Evolutionary conservation across 2,329 filamentous ascomycete genomes (phyloP).

Genomic region (Verruconis gallopava): DNA sequence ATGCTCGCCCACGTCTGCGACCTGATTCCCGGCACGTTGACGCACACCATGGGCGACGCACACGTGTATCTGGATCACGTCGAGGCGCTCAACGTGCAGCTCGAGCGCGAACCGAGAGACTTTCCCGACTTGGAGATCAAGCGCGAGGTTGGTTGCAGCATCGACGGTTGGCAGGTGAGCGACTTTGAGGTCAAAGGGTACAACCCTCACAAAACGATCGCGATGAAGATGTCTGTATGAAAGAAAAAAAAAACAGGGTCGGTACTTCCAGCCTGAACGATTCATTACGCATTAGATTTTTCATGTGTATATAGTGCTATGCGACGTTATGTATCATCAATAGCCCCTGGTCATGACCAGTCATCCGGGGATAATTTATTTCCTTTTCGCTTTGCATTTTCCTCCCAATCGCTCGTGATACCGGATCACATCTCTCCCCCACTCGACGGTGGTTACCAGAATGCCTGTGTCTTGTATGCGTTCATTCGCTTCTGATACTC

Average conservation of each 20-base stretch:
- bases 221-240: slow-evolving; percentile 97
- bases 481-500: neutral
- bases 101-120: slow-evolving; percentile 63
- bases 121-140: slow-evolving; percentile 71
- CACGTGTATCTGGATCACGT: slow-evolving; percentile 92
- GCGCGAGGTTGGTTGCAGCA: slow-evolving; percentile 54
- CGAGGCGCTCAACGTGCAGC: slow-evolving; percentile 69
- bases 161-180: slow-evolving; percentile 82
- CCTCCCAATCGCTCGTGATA: no score
- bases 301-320: no score
- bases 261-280: no score
- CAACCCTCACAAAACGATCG: slow-evolving; percentile 77
- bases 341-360: no score
- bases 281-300: no score
- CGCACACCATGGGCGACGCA: slow-evolving; percentile 96
- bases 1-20: slow-evolving; percentile 86
- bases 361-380: no score
- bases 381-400: no score
- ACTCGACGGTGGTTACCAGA: no score
- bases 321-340: no score
- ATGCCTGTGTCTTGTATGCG: neutral
- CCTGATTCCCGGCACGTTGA: slow-evolving; percentile 72
- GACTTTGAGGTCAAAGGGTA: slow-evolving; percentile 85
- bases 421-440: no score
- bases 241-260: no score